Evolutionary conservation across 1,284 basidiomycete species (phyloP).

Genomic region (Trichosporon sp.): DNA sequence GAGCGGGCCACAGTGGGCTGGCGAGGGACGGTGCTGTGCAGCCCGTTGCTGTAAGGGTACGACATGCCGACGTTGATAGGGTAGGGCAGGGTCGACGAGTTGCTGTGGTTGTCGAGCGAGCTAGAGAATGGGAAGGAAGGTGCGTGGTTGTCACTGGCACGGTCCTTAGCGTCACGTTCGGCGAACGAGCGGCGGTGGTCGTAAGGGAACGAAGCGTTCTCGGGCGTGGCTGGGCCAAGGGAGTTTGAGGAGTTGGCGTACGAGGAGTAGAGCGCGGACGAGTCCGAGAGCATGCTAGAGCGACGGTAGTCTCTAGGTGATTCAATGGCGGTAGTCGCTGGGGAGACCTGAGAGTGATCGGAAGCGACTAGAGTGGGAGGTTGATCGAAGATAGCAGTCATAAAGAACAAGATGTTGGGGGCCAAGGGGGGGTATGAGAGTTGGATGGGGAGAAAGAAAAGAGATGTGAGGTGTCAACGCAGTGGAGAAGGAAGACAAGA

Average conservation of each 20-base stretch:
- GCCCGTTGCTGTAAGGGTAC: conserved; percentile 24
- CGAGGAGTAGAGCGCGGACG: conserved; percentile 6
- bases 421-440: neutral
- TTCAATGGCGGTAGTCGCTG: conserved; percentile 17
- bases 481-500: neutral
- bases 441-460: neutral
- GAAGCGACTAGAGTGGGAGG: conserved; percentile 10
- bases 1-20: conserved; percentile 33
- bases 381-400: conserved; percentile 18
- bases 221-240: conserved; percentile 3
- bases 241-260: conserved; percentile 7
- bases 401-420: conserved; percentile 1
- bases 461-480: neutral
- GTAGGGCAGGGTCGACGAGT: conserved; percentile 13
- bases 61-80: conserved; percentile 21
- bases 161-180: conserved; percentile 17
- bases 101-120: conserved; percentile 9
- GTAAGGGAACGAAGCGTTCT: conserved; percentile 11
- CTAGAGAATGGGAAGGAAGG: conserved; percentile 15
- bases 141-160: conserved; percentile 13
- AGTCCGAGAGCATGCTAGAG: conserved; percentile 17
- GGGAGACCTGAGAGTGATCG: conserved; percentile 11
- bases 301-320: conserved; percentile 10
- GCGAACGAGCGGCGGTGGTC: conserved; percentile 17
- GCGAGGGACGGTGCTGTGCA: conserved; percentile 20